Evolutionary conservation across 2,329 filamentous ascomycete genomes (phyloP).

Genomic region (Aureobasidium sp.): DNA sequence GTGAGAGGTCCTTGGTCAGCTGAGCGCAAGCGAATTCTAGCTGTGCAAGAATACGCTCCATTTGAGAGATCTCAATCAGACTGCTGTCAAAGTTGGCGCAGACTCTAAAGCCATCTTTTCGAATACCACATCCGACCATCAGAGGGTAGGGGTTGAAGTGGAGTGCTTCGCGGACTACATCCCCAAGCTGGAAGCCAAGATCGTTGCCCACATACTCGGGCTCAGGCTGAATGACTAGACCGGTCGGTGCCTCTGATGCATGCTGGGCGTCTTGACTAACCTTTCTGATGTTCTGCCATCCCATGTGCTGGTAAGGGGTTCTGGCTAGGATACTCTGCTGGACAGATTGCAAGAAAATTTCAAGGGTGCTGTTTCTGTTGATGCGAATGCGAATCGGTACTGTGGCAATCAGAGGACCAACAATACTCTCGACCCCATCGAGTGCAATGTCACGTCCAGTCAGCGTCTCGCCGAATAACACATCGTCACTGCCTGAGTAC

Average conservation of each 20-base stretch:
- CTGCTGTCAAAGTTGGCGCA: constrained; percentile 16
- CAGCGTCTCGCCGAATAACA: constrained; percentile 31
- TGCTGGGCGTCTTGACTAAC: constrained; percentile 47
- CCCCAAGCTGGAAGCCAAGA: constrained; percentile 21
- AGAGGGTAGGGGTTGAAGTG: constrained; percentile 36
- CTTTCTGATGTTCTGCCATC: constrained; percentile 32
- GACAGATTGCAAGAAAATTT: constrained; percentile 18
- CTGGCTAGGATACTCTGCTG: constrained; percentile 23
- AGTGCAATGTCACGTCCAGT: constrained; percentile 32
- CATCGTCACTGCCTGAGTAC: constrained; percentile 27
- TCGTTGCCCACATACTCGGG: constrained; percentile 18
- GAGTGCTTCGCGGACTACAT: constrained; percentile 20
- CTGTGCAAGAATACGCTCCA: constrained; percentile 17
- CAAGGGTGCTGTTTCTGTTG: constrained; percentile 23
- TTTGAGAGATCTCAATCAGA: constrained; percentile 8
- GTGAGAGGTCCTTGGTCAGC: constrained; percentile 5
- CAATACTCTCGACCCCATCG: constrained; percentile 28
- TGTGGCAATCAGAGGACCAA: constrained; percentile 34
- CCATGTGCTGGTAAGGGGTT: constrained; percentile 33
- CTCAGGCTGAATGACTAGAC: constrained; percentile 47
- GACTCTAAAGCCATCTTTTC: constrained; percentile 37
- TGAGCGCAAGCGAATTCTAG: constrained; percentile 14
- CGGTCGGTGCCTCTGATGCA: constrained; percentile 51
- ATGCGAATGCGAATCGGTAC: constrained; percentile 32
- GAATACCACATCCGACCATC: constrained; percentile 43